Conservation (phyloP, 441 rosid genomes). For the Adansonia rubrostipa region DNA sequence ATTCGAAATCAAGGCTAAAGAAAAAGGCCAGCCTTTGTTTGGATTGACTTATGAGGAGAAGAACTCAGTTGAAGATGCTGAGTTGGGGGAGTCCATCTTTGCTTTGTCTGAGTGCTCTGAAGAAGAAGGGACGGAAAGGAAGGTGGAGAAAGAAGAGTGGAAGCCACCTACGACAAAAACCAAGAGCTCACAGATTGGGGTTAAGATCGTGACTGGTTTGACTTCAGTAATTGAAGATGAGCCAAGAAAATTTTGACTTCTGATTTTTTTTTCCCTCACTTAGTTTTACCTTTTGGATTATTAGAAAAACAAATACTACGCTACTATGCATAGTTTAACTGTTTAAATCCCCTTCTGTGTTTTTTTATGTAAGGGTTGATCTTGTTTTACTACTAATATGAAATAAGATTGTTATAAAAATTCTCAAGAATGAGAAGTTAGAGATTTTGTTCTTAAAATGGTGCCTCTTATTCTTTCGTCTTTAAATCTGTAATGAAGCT, state of each 20-base stretch:
- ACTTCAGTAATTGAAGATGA: constrained; percentile 51
- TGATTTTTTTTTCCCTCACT: background rate
- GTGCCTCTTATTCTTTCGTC: background rate
- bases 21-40: constrained; percentile 19
- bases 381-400: constrained; percentile 38
- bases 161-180: constrained; percentile 49
- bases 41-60: background rate
- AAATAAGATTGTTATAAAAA: constrained; percentile 28
- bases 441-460: background rate
- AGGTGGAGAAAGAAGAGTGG: constrained; percentile 34
- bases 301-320: constrained; percentile 25
- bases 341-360: constrained; percentile 47
- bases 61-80: constrained; percentile 33
- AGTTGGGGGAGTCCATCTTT: constrained; percentile 38
- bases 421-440: background rate
- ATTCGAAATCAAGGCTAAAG: constrained; percentile 5
- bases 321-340: constrained; percentile 18
- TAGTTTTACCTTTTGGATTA: constrained; percentile 8
- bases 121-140: constrained; percentile 32
- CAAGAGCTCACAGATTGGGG: constrained; percentile 43
- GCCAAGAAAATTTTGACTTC: constrained; percentile 37
- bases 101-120: constrained; percentile 39
- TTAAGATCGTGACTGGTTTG: constrained; percentile 52
- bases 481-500: background rate
- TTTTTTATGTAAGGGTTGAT: constrained; percentile 51